Base-by-base conservation (phyloP, 805 yeast species). In the Metschnikowia matae region DNA sequence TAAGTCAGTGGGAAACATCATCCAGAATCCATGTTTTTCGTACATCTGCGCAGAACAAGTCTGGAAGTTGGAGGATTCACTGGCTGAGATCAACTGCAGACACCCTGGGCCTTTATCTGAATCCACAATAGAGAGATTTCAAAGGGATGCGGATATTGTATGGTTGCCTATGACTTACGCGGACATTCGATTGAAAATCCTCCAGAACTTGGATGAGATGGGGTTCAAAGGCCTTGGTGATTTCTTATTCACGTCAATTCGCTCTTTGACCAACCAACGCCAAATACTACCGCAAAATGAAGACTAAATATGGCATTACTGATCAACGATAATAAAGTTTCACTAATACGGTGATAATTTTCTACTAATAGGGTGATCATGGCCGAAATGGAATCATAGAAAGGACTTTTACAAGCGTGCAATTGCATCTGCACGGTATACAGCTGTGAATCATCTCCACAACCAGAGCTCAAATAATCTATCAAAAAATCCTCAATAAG, bases 61-160 rank as follows among this genome's bases (percentile, higher is more conserved):
- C 1, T 67, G 82, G 67, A 57, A 61, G 3, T 50, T 80, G 3
- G 86, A 82, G 52, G 84, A 80, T 46, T 51, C 55, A 3, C 55
- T 58, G 10, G 59, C 58, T 0, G 60, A 52, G 0, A 66, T 73
- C 13, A 62, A 65, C 13, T 58, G 60, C 3, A 61, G 83, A 18
- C 78, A 78, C 48, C 77, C 74, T 10, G 85, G 85, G 0, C 85
- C 85, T 0, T 58, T 81, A 10, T 72, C 77, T n/a, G 73, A 69
- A 44, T 64, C 61, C 2, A 69, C 78, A 6, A 75, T 78, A n/a
- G 48, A 54, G 6, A 60, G 54, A 4, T 49, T 81, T 5, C 41
- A 53, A 0, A 54, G 57, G 37, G 68, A 71, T 35, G 49, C 48
- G 0, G 67, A 62, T 41, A 63, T 51, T 15, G 52, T 45, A 13